These are phyloP conservation scores for Populus alba DNA, from an alignment of 345 rosid species.

Conservation along the genomic window DNA sequence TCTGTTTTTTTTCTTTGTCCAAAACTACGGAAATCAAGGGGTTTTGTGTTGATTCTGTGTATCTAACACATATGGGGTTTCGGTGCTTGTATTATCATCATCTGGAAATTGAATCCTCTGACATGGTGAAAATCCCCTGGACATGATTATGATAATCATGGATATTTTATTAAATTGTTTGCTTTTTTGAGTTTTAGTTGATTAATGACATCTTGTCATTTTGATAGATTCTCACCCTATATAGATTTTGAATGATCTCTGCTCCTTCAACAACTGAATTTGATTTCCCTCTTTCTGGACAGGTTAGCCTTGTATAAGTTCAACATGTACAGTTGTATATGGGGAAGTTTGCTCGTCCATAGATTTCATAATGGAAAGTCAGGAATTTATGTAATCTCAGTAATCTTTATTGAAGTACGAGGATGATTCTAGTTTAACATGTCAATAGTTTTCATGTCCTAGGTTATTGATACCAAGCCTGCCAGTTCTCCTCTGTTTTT, in stretches of 20 bases:
- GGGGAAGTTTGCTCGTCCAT: background rate
- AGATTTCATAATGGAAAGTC: background rate
- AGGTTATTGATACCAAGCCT: background rate
- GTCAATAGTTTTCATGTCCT: background rate
- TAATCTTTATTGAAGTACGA: background rate
- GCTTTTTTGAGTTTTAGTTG: background rate
- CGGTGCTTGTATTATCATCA: background rate
- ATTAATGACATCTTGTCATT: background rate
- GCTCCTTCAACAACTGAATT: background rate
- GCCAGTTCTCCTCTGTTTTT: background rate
- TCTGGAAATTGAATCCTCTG: conserved; percentile 20
- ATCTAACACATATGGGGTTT: background rate
- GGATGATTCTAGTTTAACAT: background rate
- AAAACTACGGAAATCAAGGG: background rate
- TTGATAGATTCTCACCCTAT: background rate
- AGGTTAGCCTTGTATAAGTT: background rate
- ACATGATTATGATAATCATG: conserved; percentile 20
- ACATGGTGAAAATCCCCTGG: conserved; percentile 12
- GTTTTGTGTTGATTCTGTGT: background rate
- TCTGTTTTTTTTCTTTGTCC: background rate
- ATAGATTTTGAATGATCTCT: conserved; percentile 3
- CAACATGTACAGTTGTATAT: background rate
- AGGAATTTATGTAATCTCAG: background rate
- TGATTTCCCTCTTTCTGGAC: background rate
- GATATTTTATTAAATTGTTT: background rate